These are phyloP conservation scores for Leccinum uliginosum DNA, from an alignment of 768 basidiomycete species.

Conservation along the genomic window DNA sequence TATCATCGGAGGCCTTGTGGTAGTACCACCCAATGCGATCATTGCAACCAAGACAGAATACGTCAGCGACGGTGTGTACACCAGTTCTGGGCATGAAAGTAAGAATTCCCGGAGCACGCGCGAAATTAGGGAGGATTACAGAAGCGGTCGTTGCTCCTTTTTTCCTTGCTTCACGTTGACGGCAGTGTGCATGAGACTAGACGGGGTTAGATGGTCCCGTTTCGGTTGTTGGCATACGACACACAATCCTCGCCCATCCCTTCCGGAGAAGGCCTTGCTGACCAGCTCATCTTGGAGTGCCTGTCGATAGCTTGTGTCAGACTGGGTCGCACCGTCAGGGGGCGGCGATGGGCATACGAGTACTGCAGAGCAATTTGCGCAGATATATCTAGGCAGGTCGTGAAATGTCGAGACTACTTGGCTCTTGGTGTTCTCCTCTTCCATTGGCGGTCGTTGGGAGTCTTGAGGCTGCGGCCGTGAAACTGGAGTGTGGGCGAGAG, in stretches of 20 bases:
- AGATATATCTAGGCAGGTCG: constrained; percentile 66
- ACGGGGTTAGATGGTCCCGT: constrained; percentile 2
- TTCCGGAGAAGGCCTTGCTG: constrained; percentile 79
- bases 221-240: constrained; percentile 27
- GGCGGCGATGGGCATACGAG: constrained; percentile 45
- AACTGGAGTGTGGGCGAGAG: constrained; percentile 4
- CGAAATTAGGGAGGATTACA: constrained; percentile 40
- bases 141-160: constrained; percentile 67
- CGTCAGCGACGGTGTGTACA: constrained; percentile 76
- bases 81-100: constrained; percentile 52
- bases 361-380: constrained; percentile 63
- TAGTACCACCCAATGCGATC: constrained; percentile 82
- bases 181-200: constrained; percentile 73
- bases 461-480: not conserved
- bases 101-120: constrained; percentile 2
- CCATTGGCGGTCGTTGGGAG: constrained; percentile 10
- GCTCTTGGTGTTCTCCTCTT: constrained; percentile 43
- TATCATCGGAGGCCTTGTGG: constrained; percentile 67
- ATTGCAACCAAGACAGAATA: constrained; percentile 75
- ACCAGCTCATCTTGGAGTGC: constrained; percentile 81
- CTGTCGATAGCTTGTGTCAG: constrained; percentile 35
- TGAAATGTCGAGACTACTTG: constrained; percentile 60
- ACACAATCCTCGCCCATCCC: constrained; percentile 79
- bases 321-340: not conserved
- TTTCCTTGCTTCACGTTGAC: constrained; percentile 69